A percentile compares a stretch with the other conserved stretches of the same genome.
Conservation (phyloP, 108 stramenopile genomes). For the Pinguiococcus pyrenoidosus region DNA sequence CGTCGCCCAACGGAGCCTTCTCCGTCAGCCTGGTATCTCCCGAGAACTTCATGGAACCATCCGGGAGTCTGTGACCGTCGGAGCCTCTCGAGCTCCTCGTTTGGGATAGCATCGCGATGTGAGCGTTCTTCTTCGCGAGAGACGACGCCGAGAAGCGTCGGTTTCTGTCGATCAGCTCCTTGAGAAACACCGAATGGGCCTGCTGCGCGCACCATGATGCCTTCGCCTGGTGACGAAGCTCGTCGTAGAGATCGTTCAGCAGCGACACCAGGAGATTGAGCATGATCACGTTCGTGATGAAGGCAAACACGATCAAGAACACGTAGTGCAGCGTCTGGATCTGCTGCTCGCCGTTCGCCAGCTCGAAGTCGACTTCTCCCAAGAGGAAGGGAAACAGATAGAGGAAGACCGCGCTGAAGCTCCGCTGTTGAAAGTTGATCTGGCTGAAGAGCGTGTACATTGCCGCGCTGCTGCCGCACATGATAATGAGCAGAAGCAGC, state of each 20-base stretch:
- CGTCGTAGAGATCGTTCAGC: conserved; percentile 22
- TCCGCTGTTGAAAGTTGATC: neutral
- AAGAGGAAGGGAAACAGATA: conserved; percentile 9
- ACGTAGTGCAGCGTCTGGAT: conserved; percentile 10
- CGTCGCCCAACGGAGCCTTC: too few relatives aligned
- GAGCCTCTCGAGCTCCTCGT: too few relatives aligned
- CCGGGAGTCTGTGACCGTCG: too few relatives aligned
- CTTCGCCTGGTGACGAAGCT: conserved; percentile 6
- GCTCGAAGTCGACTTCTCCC: conserved; percentile 10
- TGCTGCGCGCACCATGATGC: conserved; percentile 21
- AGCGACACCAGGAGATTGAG: conserved; percentile 18
- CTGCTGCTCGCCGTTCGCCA: neutral
- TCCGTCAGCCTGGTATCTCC: too few relatives aligned
- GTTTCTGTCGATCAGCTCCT: too few relatives aligned
- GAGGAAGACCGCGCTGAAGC: conserved; percentile 2
- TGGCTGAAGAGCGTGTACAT: conserved; percentile 6
- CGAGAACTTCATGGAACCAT: too few relatives aligned
- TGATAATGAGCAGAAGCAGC: conserved; percentile 10
- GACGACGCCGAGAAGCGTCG: too few relatives aligned
- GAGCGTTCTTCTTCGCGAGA: too few relatives aligned
- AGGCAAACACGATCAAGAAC: neutral
- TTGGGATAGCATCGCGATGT: too few relatives aligned
- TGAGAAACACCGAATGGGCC: too few relatives aligned
- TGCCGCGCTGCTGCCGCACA: conserved; percentile 4
- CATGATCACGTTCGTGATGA: conserved; percentile 13